Evolutionary conservation across 257 asterid species (phyloP), one percentile per base, ranked within the genome.

Genomic region (Nicotiana tabacum): DNA sequence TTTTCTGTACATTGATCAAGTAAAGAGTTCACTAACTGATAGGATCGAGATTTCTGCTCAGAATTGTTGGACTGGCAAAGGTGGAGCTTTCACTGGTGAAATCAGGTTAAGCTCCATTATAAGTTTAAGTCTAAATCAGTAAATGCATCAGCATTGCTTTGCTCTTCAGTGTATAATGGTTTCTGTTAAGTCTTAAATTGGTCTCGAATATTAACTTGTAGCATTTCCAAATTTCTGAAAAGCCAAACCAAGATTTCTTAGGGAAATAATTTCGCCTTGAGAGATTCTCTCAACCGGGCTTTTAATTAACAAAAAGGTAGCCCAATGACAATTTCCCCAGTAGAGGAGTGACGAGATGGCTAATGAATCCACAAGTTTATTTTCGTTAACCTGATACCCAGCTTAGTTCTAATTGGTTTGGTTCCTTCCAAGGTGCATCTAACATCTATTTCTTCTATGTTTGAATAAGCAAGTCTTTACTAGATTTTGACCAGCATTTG

Each of bases 41-140:
- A 90, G 96, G 76, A 89, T 94, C 33, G 97, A 94, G 85, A 83
- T 96, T 48, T 90, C 98, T 78, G 97, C 97, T 72, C 99, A 96
- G 85, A 96, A 96, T 89, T 92, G 97, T 85, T 96, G 99, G 99
- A 91, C 87, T 51, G 97, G 98, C 30, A 96, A 96, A 89, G 99
- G 98, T 85, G 99, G 99, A 77, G 99, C 98, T 82, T 96, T 96
- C 87, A 96, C 98, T 24, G 99, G 99, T 86, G 99, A 96, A 84
- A 96, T 96, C 97, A 96, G 98, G 99, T 90, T 78, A 82, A 81
- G 56, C 55, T 51, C 80, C 0, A 12, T 1, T 76, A 16, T 51
- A 51, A 51, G 29, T 48, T 27, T 27, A 0, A 48, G 48, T 74
- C 16, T 48, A 48, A 27, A 76, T 76, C 27, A 51, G 16, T 4